These are phyloP conservation scores for Neocatenulostroma microsporum DNA, from an alignment of 2,329 filamentous ascomycete genomes.

Conservation along the genomic window DNA sequence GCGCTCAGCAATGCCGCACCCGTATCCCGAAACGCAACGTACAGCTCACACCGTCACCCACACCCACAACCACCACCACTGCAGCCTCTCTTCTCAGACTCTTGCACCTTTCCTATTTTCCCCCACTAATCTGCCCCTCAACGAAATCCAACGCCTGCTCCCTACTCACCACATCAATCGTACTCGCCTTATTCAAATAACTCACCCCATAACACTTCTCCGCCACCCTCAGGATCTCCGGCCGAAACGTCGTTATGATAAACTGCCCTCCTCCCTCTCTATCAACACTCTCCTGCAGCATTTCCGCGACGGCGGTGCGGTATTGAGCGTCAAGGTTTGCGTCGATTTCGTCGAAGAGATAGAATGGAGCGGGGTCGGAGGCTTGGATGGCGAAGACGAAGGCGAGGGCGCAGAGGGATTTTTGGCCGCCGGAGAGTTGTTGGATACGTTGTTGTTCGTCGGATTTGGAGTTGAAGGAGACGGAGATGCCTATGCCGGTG, in stretches of 20 bases:
- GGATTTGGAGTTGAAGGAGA: slow-evolving; percentile 97
- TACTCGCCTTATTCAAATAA: slow-evolving; percentile 85
- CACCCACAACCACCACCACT: too few relatives aligned
- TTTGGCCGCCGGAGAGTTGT: slow-evolving; percentile 93
- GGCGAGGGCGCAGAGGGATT: slow-evolving; percentile 89
- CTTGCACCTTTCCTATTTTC: too few relatives aligned
- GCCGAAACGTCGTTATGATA: slow-evolving; percentile 97
- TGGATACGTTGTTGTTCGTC: slow-evolving; percentile 98
- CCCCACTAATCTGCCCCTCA: slow-evolving; percentile 61
- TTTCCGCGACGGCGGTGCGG: slow-evolving; percentile 84
- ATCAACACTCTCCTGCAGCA: slow-evolving; percentile 55
- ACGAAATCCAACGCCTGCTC: slow-evolving; percentile 91
- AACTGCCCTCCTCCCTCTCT: slow-evolving; percentile 51
- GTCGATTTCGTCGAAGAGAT: slow-evolving; percentile 98
- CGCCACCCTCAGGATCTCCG: slow-evolving; percentile 89
- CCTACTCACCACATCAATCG: slow-evolving; percentile 78
- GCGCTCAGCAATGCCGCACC: too few relatives aligned
- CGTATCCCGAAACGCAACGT: too few relatives aligned
- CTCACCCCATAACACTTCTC: slow-evolving; percentile 98
- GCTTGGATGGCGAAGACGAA: slow-evolving; percentile 98
- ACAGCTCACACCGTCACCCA: too few relatives aligned
- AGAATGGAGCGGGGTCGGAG: slow-evolving; percentile 94
- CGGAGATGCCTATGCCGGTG: slow-evolving; percentile 88
- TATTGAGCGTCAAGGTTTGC: slow-evolving; percentile 98
- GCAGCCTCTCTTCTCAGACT: too few relatives aligned